Evolutionary conservation across 2,329 filamentous ascomycete genomes (phyloP).

Genomic region (Myriosclerotinia duriaeana): DNA sequence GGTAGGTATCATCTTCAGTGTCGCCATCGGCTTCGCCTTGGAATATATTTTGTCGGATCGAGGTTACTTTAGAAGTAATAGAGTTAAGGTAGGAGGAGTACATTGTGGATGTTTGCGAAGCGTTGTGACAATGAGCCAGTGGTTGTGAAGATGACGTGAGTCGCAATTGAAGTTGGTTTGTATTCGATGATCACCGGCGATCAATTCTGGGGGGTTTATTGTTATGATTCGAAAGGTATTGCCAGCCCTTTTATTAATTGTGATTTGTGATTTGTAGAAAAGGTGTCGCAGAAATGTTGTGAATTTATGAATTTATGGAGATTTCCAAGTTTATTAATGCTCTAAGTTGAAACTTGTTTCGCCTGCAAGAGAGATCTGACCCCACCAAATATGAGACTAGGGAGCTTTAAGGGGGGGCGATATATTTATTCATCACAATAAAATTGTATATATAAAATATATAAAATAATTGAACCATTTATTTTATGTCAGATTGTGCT

Average conservation of each 20-base stretch:
- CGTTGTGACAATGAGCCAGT: background rate
- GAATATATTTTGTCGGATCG: slow-evolving; percentile 65
- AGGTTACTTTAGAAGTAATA: slow-evolving; percentile 63
- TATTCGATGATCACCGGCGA: background rate
- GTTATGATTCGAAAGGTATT: slow-evolving; percentile 1
- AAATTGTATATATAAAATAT: background rate
- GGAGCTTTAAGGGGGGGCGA: slow-evolving; percentile 8
- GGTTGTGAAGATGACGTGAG: background rate
- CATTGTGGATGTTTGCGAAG: slow-evolving; percentile 52
- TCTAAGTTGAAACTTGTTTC: slow-evolving; percentile 26
- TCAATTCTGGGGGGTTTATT: background rate
- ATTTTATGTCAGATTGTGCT: background rate
- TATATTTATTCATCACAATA: slow-evolving; percentile 11
- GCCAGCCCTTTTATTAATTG: background rate
- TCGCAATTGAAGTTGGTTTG: slow-evolving; percentile 15
- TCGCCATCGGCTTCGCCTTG: slow-evolving; percentile 68
- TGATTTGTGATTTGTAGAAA: slow-evolving; percentile 12
- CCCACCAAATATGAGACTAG: slow-evolving; percentile 11
- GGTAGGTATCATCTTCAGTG: slow-evolving; percentile 87
- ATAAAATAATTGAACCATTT: background rate
- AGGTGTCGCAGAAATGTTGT: slow-evolving; percentile 1
- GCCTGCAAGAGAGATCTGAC: slow-evolving; percentile 19
- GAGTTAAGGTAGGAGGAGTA: slow-evolving; percentile 72
- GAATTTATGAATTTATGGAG: slow-evolving; percentile 12
- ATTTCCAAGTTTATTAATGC: background rate